These are phyloP conservation scores for Luffa aegyptiaca DNA, from an alignment of 306 rosid genomes.

Conservation along the genomic window DNA sequence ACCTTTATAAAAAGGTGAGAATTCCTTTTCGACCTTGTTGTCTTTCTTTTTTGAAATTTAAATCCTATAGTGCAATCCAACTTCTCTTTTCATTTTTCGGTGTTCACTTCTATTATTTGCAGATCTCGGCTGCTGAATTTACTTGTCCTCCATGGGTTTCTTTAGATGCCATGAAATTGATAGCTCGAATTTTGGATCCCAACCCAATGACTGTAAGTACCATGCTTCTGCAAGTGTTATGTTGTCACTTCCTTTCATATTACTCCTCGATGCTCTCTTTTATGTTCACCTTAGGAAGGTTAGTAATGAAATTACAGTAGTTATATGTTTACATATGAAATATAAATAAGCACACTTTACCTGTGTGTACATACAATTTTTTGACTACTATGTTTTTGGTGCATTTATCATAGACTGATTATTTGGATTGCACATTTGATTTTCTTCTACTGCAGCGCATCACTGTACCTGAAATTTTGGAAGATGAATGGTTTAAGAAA, in stretches of 20 bases:
- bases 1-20: constrained; percentile 80
- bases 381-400: neutral
- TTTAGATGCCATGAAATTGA: constrained; percentile 81
- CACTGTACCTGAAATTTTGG: constrained; percentile 60
- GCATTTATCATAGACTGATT: neutral
- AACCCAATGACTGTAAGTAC: constrained; percentile 77
- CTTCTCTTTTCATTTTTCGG: constrained; percentile 10
- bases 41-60: neutral
- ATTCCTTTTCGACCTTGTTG: neutral
- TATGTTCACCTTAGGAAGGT: neutral
- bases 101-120: constrained; percentile 28
- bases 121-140: constrained; percentile 90
- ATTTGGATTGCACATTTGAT: constrained; percentile 15
- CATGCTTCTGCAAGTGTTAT: neutral
- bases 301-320: neutral
- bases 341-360: neutral
- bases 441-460: constrained; percentile 61
- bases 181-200: constrained; percentile 84
- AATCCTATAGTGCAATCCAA: constrained; percentile 8
- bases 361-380: neutral
- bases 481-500: constrained; percentile 92
- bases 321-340: neutral
- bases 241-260: neutral
- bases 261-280: neutral
- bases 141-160: constrained; percentile 97